These are phyloP conservation scores for Cryptococcus wingfieldii DNA, from an alignment of 1,284 basidiomycete genomes.

Conservation along the genomic window DNA sequence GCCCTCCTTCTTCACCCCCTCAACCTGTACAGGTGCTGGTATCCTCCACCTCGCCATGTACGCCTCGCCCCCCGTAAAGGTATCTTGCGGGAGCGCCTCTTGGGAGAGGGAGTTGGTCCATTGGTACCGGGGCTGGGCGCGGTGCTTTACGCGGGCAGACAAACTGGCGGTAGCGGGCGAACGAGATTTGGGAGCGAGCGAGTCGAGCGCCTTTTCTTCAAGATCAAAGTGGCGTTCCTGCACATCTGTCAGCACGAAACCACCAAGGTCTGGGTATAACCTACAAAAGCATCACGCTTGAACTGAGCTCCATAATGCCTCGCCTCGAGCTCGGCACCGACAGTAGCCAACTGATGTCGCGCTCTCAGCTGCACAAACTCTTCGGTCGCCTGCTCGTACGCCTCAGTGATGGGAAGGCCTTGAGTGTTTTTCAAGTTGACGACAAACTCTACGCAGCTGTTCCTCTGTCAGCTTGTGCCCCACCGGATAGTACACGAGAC, in stretches of 20 bases:
- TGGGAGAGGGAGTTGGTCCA: conserved; percentile 32
- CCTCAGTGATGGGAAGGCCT: conserved; percentile 63
- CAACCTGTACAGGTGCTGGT: conserved; percentile 19
- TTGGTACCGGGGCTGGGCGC: conserved; percentile 29
- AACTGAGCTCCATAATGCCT: conserved; percentile 62
- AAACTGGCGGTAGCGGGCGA: conserved; percentile 7
- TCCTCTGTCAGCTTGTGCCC: not conserved
- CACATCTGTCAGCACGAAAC: not conserved
- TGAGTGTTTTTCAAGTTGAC: conserved; percentile 70
- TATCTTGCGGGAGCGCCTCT: conserved; percentile 4
- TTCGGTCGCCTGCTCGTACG: conserved; percentile 72
- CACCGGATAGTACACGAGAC: conserved; percentile 40
- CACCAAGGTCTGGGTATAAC: conserved; percentile 11
- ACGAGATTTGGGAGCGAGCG: conserved; percentile 9
- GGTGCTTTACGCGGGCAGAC: conserved; percentile 16
- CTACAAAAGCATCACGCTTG: conserved; percentile 40
- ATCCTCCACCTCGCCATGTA: conserved; percentile 41
- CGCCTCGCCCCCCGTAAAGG: conserved; percentile 19
- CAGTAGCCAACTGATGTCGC: conserved; percentile 71
- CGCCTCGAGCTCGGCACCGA: conserved; percentile 76
- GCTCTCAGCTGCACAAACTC: conserved; percentile 84
- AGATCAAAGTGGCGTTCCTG: conserved; percentile 34
- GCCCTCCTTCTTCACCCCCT: not conserved
- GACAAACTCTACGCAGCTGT: conserved; percentile 74
- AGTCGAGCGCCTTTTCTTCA: conserved; percentile 25